phyloP scores from a whole-genome alignment of 192 early-diverging fungal species.

The Dispira parvispora region DNA sequence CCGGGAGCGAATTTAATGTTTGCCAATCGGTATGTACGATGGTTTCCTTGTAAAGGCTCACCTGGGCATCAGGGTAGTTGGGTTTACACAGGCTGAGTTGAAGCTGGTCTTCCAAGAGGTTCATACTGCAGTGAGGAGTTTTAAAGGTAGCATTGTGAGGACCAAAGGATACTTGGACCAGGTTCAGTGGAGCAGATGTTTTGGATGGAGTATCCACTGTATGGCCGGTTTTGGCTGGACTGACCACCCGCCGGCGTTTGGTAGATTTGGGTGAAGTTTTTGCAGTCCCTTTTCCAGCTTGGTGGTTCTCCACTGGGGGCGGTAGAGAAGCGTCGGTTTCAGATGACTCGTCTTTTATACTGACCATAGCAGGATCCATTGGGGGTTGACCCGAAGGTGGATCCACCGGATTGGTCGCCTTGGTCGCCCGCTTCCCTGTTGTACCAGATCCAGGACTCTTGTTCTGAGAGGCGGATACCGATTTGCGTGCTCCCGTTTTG shows the following conservation, averaged over 20 bases:
- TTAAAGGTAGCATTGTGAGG: slow-evolving; percentile 3
- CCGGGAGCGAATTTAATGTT: neutral
- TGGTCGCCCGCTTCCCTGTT: neutral
- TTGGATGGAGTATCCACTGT: no score
- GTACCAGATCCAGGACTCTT: neutral
- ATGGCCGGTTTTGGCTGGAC: no score
- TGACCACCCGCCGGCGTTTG: no score
- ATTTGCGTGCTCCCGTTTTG: neutral
- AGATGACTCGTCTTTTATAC: no score
- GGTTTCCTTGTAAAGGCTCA: slow-evolving; percentile 11
- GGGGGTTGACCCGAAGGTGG: no score
- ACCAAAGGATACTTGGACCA: slow-evolving; percentile 2
- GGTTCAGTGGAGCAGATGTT: neutral
- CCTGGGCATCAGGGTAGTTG: neutral
- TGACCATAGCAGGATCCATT: no score
- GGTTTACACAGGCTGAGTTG: neutral
- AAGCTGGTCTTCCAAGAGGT: neutral
- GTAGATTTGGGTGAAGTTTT: no score
- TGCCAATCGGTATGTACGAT: neutral
- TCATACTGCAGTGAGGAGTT: neutral
- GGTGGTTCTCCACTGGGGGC: no score
- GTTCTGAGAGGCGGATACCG: neutral
- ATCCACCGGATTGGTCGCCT: neutral
- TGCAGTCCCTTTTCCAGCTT: no score
- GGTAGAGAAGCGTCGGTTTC: no score